Percentiles rank a stretch among this genome's conserved stretches.
Evolutionary conservation across 202 grass and related monocot genomes (phyloP).

Genomic region (Panicum virgatum): DNA sequence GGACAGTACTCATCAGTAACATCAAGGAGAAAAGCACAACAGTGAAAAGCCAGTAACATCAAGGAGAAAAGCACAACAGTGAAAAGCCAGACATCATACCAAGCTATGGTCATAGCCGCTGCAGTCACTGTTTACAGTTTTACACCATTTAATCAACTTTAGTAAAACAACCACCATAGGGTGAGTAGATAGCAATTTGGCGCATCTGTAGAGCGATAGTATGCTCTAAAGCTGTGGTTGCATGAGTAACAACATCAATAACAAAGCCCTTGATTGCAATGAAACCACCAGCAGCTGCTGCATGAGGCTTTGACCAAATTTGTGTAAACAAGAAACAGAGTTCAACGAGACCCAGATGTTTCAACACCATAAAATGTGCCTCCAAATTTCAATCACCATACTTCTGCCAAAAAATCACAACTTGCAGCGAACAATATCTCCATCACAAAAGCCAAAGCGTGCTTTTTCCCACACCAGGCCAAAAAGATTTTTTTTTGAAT

Average conservation of each 20-base stretch:
- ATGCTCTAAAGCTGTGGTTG: too few relatives aligned
- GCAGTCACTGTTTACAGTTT: background rate
- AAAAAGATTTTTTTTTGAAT: background rate
- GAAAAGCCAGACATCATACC: background rate
- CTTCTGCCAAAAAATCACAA: background rate
- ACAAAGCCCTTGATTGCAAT: background rate
- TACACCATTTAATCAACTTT: conserved; percentile 11
- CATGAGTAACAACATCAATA: background rate
- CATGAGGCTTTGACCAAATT: background rate
- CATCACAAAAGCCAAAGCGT: background rate
- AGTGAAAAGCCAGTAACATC: background rate
- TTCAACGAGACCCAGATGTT: background rate
- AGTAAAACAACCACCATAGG: background rate
- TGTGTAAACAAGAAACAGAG: background rate
- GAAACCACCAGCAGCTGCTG: background rate
- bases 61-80: background rate
- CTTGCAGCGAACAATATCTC: background rate
- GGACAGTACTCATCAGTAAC: background rate
- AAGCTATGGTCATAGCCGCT: background rate
- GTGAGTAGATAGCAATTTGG: conserved; percentile 1
- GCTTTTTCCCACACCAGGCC: background rate
- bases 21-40: background rate
- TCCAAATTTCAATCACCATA: background rate
- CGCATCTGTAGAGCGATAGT: background rate
- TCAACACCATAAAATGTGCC: background rate